Evolutionary conservation across 495 filamentous ascomycete genomes (phyloP), one percentile per base, ranked within the genome.

Genomic region (Penicillium antarcticum): DNA sequence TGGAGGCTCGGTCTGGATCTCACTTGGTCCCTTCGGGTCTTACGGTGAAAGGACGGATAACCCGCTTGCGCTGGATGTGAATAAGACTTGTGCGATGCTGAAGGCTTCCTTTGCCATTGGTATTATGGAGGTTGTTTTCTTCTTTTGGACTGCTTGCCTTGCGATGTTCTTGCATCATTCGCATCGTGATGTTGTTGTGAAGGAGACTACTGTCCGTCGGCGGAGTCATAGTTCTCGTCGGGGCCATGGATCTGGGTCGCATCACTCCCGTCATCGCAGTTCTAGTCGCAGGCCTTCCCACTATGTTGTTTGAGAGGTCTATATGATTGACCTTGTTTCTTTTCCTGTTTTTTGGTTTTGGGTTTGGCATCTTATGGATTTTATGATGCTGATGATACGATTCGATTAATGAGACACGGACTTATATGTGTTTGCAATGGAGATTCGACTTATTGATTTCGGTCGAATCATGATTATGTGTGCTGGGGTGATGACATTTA

Each of bases 51-150:
- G 48, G 18, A 62, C 65, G 1, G 74, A 75, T 42, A 76, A 70
- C 34, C 62, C 55, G 16, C 63, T 76, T 5, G 51, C 76, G 18
- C 45, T 83, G 3, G 62, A 74, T 11, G 58, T 83, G 18, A 80
- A 91, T 62, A 92, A 92, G 79, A 79, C 77, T 3, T 96, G 91
- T 68, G 80, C 81, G 14, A 92, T 96, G 89, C 80, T 92, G 46
- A 96, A 96, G 81, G 84, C 91, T 1, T 77, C 73, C 53, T 96
- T 88, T 55, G 91, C 89, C 2, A 80, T 96, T 51, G 91, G 82
- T 1, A 96, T 96, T 60, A 92, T 96, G 83, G 89, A 94, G 59
- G 72, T 72, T 45, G 70, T 95, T 26, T 89, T 92, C 69, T 96
- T 96, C 68, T 81, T 86, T 61, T 71, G 89, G 61, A 92, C 90